Evolutionary conservation across 2,329 filamentous ascomycete genomes (phyloP).

Genomic region (Sclerotinia minor): DNA sequence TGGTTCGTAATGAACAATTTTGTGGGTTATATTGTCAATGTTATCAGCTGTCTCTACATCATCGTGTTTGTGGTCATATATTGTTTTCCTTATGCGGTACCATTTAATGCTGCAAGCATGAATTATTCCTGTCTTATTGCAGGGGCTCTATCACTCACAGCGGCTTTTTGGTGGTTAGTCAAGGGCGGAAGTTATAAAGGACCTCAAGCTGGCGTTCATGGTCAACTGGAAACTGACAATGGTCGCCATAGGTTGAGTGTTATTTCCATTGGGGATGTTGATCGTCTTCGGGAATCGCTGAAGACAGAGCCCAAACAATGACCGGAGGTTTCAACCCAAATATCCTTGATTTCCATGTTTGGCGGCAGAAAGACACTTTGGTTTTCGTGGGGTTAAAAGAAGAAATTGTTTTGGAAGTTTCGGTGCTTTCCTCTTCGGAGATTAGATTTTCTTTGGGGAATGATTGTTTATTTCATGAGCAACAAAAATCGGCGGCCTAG

Average conservation of each 20-base stretch:
- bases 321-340: not conserved
- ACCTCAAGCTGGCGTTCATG: slow-evolving; percentile 26
- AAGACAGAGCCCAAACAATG: not conserved
- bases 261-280: not conserved
- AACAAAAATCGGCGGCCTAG: not conserved
- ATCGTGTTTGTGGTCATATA: slow-evolving; percentile 62
- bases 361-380: not conserved
- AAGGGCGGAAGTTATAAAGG: slow-evolving; percentile 37
- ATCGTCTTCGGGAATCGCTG: not conserved
- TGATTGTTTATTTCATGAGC: not conserved
- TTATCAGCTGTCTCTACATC: slow-evolving; percentile 57
- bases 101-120: slow-evolving; percentile 51
- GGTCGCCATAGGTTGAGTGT: not conserved
- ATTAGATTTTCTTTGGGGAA: not conserved
- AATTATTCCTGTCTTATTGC: slow-evolving; percentile 53
- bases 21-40: slow-evolving; percentile 53
- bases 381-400: not conserved
- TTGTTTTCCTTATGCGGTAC: slow-evolving; percentile 56
- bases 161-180: slow-evolving; percentile 47
- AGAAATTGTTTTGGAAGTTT: not conserved
- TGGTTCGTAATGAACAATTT: slow-evolving; percentile 56
- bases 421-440: not conserved
- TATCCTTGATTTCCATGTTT: not conserved
- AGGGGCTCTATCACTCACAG: slow-evolving; percentile 46
- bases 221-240: not conserved